phyloP scores from a whole-genome alignment of 345 rosid genomes.

The Ceriops tagal region DNA sequence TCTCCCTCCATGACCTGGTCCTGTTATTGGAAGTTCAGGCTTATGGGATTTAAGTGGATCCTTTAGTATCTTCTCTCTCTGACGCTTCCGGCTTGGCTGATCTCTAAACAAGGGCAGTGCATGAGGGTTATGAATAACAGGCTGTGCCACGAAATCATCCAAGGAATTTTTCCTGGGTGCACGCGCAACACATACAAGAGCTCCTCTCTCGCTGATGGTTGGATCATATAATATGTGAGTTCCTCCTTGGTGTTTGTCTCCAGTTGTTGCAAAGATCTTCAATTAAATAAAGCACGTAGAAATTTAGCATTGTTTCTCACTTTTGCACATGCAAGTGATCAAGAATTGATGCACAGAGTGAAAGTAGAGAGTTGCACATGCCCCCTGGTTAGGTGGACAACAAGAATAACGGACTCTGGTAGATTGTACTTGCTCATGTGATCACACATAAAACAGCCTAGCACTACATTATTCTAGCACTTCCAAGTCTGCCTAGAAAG shows the following conservation, averaged over 20 bases:
- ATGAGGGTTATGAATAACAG: slow-evolving; percentile 93
- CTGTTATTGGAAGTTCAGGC: slow-evolving; percentile 88
- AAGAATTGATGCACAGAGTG: neutral
- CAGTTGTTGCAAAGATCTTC: slow-evolving; percentile 78
- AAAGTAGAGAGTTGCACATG: neutral
- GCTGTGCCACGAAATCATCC: slow-evolving; percentile 83
- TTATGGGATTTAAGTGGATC: slow-evolving; percentile 90
- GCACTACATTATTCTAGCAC: neutral
- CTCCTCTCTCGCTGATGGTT: slow-evolving; percentile 81
- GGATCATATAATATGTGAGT: slow-evolving; percentile 87
- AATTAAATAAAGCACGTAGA: slow-evolving; percentile 15
- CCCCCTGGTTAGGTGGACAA: neutral
- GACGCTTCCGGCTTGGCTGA: slow-evolving; percentile 94
- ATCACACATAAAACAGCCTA: neutral
- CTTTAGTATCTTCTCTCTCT: slow-evolving; percentile 82
- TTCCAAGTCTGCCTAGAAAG: neutral
- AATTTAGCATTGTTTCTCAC: slow-evolving; percentile 11
- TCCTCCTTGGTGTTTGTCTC: slow-evolving; percentile 90
- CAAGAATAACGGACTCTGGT: neutral
- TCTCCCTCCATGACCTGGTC: slow-evolving; percentile 97
- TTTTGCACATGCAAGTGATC: neutral
- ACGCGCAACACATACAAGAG: slow-evolving; percentile 91
- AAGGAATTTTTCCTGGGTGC: slow-evolving; percentile 94
- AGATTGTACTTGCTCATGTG: neutral
- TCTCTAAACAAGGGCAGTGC: slow-evolving; percentile 95